Base-by-base conservation (phyloP, 306 rosid genomes). In the Delonix regia region DNA sequence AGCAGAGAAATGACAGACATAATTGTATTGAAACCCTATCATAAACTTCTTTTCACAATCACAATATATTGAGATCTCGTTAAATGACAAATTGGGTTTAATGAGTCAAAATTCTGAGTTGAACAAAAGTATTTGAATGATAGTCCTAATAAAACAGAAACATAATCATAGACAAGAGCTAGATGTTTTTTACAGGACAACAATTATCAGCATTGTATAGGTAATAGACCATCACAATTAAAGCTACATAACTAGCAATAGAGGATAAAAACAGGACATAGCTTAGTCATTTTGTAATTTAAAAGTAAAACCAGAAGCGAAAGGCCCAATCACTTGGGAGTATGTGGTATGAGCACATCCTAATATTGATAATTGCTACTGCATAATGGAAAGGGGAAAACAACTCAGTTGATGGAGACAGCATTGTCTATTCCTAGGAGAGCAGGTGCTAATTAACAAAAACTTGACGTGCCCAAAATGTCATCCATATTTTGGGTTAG, bases 91-190 rank as follows among this genome's bases (percentile, higher is more conserved):
- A 49, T 21, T 44, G 59, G 70, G 53, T 81, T 69, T 70, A 56
- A 39, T 48, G 85, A 78, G 81, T 84, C 87, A 85, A 81, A 87
- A 45, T 69, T 38, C 72, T 49, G 78, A 84, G 79, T 76, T 81
- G 76, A 80, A 60, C 78, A 48, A 76, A 57, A 59, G 76, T 61
- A 69, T 86, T 69, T 56, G 64, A 82, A 84, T 86, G 90, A 85
- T 81, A 80, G 84, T 83, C 76, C 59, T 70, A 62, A 57, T 36
- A 83, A 83, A 87, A 84, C 79, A 83, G 75, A 85, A 87, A 88
- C 97, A 93, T n/a, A 84, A 90, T 93, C 85, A 90, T 90, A 83
- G 52, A 75, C 44, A 22, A 33, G 73, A 84, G 80, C 73, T 78
- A 72, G 68, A 67, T 86, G 89, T 73, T 79, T 67, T 78, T 79